A percentile compares a stretch with the other conserved stretches of the same genome.
Evolutionary conservation across 1,284 basidiomycete species (phyloP).

Genomic region (Marasmius sp.): DNA sequence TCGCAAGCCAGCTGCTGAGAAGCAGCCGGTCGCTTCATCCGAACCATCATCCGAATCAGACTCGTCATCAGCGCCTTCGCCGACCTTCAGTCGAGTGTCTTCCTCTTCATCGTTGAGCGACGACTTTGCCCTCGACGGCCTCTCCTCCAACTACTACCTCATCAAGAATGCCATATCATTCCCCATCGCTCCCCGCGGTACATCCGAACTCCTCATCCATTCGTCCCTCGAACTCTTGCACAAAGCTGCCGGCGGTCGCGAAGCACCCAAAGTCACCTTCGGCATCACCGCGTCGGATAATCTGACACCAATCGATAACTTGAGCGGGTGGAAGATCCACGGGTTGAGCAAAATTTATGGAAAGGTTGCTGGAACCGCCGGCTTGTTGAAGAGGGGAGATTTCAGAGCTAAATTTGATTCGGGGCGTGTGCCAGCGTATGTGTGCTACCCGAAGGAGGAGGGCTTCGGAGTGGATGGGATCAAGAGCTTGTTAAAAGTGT

Average conservation of each 20-base stretch:
- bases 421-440: conserved; percentile 38
- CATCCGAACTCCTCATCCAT: conserved; percentile 45
- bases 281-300: conserved; percentile 40
- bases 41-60: background rate
- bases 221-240: conserved; percentile 37
- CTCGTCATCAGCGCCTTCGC: background rate
- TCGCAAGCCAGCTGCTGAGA: background rate
- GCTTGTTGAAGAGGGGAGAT: conserved; percentile 37
- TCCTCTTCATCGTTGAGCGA: background rate
- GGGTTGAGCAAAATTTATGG: conserved; percentile 38
- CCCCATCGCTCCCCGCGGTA: conserved; percentile 44
- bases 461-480: conserved; percentile 42
- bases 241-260: conserved; percentile 20
- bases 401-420: conserved; percentile 48
- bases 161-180: conserved; percentile 49
- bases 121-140: background rate
- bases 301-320: conserved; percentile 37
- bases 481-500: conserved; percentile 32
- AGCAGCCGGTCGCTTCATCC: background rate
- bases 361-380: conserved; percentile 33
- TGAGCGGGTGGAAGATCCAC: conserved; percentile 43
- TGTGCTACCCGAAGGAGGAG: conserved; percentile 41
- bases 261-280: conserved; percentile 35
- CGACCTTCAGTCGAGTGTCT: background rate
- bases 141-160: conserved; percentile 31